Percentiles rank a stretch among this genome's conserved stretches.
Conservation (phyloP, 2,329 filamentous ascomycete genomes). For the Chaetothyriales sp. region DNA sequence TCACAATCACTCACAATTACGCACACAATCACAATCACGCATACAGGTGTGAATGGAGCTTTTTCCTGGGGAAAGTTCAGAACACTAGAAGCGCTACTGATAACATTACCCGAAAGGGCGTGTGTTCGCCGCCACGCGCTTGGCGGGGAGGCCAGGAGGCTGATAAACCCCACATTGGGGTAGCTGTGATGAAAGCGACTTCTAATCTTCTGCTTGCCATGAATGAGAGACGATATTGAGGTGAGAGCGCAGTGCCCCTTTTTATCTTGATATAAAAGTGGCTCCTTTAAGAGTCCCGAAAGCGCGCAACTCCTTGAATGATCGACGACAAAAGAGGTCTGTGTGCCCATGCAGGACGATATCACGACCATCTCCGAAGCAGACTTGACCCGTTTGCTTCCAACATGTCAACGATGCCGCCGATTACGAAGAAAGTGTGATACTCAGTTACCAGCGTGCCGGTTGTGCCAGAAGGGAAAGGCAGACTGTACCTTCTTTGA, state of each 20-base stretch:
- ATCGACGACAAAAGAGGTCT: neutral
- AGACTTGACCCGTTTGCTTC: constrained; percentile 17
- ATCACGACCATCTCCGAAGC: constrained; percentile 19
- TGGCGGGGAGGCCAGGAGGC: neutral
- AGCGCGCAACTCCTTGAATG: neutral
- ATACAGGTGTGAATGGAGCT: neutral
- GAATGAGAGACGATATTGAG: neutral
- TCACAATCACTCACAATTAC: neutral
- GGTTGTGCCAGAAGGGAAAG: constrained; percentile 20
- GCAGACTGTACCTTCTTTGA: constrained; percentile 21
- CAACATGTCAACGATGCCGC: constrained; percentile 20
- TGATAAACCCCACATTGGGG: neutral
- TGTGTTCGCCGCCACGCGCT: neutral
- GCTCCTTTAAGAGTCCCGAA: neutral
- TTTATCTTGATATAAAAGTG: neutral
- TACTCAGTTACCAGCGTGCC: constrained; percentile 19
- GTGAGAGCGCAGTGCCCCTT: neutral
- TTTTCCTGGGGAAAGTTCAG: neutral
- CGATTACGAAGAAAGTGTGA: constrained; percentile 20
- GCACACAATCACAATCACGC: neutral
- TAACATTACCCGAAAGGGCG: neutral
- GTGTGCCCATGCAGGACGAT: neutral
- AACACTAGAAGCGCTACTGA: neutral
- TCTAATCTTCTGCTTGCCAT: neutral
- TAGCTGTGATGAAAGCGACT: neutral